Evolutionary conservation across 2,329 filamentous ascomycete genomes (phyloP), one percentile per base, ranked within the genome.

Genomic region (Neopestalotiopsis sp.): DNA sequence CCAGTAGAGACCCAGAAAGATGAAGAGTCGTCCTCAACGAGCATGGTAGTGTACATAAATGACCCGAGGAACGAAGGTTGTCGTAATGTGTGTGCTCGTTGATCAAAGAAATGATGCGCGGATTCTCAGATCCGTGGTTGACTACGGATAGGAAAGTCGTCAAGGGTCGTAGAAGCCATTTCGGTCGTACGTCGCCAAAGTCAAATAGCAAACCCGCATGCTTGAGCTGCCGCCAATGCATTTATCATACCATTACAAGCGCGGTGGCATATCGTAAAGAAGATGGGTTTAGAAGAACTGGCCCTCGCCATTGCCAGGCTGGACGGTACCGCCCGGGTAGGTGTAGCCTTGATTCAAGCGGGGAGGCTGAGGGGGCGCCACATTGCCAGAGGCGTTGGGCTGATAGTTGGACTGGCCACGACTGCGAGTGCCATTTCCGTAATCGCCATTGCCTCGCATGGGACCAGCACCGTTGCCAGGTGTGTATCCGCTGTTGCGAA

Each of bases 381-480:
- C 77, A 7, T 78, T 76, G 67, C 84, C 70, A 68, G 70, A 73
- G 32, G 73, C 71, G 68, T 74, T 78, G 30, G 75, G 73, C 14
- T 79, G 76, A 69, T 83, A 85, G 7, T 73, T 66, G 61, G 79
- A 73, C 68, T 80, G 76, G 66, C 74, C 76, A 38, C 81, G 81
- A 49, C 78, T 80, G 38, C 76, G 72, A 34, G 68, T 72, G 38
- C 73, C 71, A 32, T 63, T 70, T 49, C 65, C 10, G 30, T 62
- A 70, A 14, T 63, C 69, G 4, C 58, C 49, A 4, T 57, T 20
- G 38, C 40, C 24, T 62, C 64, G 49, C 7, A 53, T 28, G 24
- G 56, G 30, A 57, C 71, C 59, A 32, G 72, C 57, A 53, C 74
- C 76, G 67, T 38, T 79, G 75, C 32, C 71, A 61, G 67, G 67